Evolutionary conservation across 768 basidiomycete genomes (phyloP).

Genomic region (Termitomyces sp.): DNA sequence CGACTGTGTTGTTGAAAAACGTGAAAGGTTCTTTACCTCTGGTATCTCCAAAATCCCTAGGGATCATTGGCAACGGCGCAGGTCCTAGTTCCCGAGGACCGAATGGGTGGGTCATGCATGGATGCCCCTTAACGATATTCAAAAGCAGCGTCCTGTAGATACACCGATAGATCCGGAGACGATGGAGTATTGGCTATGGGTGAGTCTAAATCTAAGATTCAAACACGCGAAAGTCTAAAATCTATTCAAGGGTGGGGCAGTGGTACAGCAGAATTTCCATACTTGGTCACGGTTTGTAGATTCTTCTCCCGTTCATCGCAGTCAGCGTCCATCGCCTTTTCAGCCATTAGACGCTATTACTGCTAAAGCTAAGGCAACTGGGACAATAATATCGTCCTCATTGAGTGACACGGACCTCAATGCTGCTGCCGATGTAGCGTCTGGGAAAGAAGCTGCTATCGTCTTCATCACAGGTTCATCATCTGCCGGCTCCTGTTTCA

Average conservation of each 20-base stretch:
- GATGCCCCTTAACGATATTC: neutral
- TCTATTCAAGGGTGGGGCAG: conserved; percentile 36
- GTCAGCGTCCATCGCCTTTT: neutral
- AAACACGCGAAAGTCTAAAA: neutral
- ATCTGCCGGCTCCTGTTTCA: neutral
- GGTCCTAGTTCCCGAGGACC: conserved; percentile 47
- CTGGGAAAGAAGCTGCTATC: conserved; percentile 42
- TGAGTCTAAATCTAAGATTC: conserved; percentile 28
- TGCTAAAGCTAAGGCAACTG: conserved; percentile 29
- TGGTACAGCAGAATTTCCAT: conserved; percentile 48
- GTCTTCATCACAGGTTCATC: conserved; percentile 45
- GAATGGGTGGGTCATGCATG: conserved; percentile 36
- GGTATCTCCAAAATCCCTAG: conserved; percentile 40
- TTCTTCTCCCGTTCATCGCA: neutral
- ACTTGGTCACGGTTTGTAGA: conserved; percentile 36
- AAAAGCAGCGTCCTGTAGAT: conserved; percentile 18
- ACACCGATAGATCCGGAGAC: conserved; percentile 47
- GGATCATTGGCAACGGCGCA: conserved; percentile 55
- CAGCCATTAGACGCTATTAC: conserved; percentile 44
- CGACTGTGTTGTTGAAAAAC: conserved; percentile 63
- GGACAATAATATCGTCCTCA: conserved; percentile 38
- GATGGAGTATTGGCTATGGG: conserved; percentile 61
- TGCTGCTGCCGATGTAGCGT: conserved; percentile 35
- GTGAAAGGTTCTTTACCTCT: conserved; percentile 37
- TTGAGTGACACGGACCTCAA: conserved; percentile 45